Conservation (phyloP, 345 rosid genomes). For the Salix exigua region DNA sequence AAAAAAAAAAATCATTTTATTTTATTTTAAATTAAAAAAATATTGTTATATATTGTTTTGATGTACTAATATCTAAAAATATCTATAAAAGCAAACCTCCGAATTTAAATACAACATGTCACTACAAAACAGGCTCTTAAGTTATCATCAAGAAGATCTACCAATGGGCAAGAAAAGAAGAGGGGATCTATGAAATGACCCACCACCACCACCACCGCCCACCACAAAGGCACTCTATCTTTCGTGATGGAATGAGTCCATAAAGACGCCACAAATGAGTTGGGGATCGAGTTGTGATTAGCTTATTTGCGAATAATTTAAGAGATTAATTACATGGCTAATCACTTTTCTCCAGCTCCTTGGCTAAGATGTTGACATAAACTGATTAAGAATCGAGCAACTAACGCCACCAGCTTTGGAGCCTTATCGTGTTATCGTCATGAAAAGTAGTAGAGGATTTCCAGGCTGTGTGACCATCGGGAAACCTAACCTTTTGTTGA, state of each 20-base stretch:
- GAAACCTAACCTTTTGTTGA: conserved; percentile 14
- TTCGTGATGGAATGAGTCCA: conserved; percentile 16
- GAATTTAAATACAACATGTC: no score
- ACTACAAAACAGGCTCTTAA: no score
- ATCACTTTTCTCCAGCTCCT: conserved; percentile 11
- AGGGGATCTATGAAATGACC: conserved; percentile 18
- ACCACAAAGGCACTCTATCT: background rate
- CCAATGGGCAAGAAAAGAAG: conserved; percentile 4
- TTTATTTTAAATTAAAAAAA: no score
- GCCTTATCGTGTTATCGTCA: conserved; percentile 5
- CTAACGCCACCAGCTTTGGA: conserved; percentile 48
- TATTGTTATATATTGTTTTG: no score
- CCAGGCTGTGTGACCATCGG: conserved; percentile 16
- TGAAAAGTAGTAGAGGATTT: background rate
- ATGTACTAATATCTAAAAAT: no score
- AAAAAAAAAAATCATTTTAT: no score
- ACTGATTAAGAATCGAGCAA: conserved; percentile 25
- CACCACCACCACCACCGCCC: conserved; percentile 23
- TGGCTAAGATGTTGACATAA: conserved; percentile 24
- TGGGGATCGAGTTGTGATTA: conserved; percentile 10
- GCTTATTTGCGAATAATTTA: background rate
- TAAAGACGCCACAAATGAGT: conserved; percentile 13
- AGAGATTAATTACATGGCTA: background rate
- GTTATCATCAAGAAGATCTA: conserved; percentile 14
- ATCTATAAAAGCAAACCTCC: no score